phyloP scores from a whole-genome alignment of 371 early-diverging fungal species.

The Lichtheimia ornata region DNA sequence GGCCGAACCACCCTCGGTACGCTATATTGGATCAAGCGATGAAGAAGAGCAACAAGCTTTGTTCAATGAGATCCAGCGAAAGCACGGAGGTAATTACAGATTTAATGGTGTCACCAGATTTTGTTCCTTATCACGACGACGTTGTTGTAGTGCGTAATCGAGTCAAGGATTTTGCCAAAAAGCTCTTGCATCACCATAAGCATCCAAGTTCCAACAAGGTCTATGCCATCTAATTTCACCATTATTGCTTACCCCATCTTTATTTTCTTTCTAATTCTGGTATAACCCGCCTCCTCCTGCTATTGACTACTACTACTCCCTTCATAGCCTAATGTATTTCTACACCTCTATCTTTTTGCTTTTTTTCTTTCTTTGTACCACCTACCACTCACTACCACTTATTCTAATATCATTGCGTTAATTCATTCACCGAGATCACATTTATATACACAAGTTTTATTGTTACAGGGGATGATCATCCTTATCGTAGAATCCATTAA shows the following conservation, averaged over 20 bases:
- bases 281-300: too few species aligned
- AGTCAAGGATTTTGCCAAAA: slow-evolving; percentile 4
- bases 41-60: too few species aligned
- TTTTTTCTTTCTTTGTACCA: too few species aligned
- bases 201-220: slow-evolving; percentile 7
- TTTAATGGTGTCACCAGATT: too few species aligned
- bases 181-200: slow-evolving; percentile 1
- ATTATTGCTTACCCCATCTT: too few species aligned
- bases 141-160: not conserved
- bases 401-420: not conserved
- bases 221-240: not conserved
- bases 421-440: not conserved
- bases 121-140: not conserved
- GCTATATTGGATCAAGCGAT: too few species aligned
- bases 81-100: too few species aligned
- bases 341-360: too few species aligned
- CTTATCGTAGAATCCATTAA: slow-evolving; percentile 24
- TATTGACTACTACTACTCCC: too few species aligned
- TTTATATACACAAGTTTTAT: not conserved
- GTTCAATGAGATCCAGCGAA: too few species aligned
- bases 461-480: not conserved
- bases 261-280: too few species aligned
- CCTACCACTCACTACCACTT: not conserved
- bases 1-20: slow-evolving; percentile 30
- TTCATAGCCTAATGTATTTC: too few species aligned